Evolutionary conservation across 1,284 basidiomycete genomes (phyloP).

Genomic region (Amylostereum areolatum): DNA sequence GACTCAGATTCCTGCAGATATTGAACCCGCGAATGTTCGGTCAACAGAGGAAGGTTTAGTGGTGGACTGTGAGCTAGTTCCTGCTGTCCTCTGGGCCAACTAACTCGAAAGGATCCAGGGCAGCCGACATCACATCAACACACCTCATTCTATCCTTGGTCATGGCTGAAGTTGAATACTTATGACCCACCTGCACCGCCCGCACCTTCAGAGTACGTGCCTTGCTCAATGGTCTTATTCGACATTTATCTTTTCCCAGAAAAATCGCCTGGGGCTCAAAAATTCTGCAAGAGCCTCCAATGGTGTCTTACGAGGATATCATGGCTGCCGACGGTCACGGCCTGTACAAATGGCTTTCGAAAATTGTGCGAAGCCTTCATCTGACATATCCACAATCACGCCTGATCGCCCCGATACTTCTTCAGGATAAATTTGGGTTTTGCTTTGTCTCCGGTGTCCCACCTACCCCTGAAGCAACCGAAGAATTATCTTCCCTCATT

Average conservation of each 20-base stretch:
- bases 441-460: slow-evolving; percentile 85
- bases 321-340: slow-evolving; percentile 67
- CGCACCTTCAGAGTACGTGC: slow-evolving; percentile 35
- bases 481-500: slow-evolving; percentile 72
- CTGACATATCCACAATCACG: not conserved
- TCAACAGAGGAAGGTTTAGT: slow-evolving; percentile 62
- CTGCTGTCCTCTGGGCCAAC: not conserved
- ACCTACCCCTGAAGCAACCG: slow-evolving; percentile 77
- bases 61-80: slow-evolving; percentile 51
- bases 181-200: slow-evolving; percentile 57
- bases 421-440: slow-evolving; percentile 82
- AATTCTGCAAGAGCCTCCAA: slow-evolving; percentile 74
- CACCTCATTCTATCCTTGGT: slow-evolving; percentile 80
- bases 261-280: slow-evolving; percentile 79
- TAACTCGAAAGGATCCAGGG: slow-evolving; percentile 3
- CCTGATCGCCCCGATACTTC: slow-evolving; percentile 1
- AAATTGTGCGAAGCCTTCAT: slow-evolving; percentile 54
- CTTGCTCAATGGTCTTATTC: not conserved
- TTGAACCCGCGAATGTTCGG: slow-evolving; percentile 59
- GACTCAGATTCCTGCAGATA: slow-evolving; percentile 66
- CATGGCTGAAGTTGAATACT: slow-evolving; percentile 71
- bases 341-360: slow-evolving; percentile 76
- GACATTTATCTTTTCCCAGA: slow-evolving; percentile 28
- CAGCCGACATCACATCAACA: slow-evolving; percentile 57
- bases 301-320: slow-evolving; percentile 68